phyloP scores from a whole-genome alignment of 2,329 filamentous ascomycete species.

The Graphilbum sp. region DNA sequence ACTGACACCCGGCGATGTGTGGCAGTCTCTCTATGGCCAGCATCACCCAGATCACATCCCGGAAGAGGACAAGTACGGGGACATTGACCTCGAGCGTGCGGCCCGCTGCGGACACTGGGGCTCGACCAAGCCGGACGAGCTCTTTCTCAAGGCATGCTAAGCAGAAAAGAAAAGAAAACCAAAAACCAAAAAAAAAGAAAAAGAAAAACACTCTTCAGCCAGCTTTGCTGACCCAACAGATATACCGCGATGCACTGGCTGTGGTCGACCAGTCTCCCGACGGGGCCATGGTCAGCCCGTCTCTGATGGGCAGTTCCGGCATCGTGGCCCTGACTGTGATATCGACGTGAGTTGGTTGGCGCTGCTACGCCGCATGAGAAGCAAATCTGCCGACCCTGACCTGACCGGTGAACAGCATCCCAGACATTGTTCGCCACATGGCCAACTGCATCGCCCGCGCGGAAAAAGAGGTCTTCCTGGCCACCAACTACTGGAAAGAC shows the following conservation, averaged over 20 bases:
- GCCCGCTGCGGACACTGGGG: slow-evolving; percentile 53
- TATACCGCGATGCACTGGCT: slow-evolving; percentile 48
- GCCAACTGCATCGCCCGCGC: slow-evolving; percentile 61
- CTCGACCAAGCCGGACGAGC: slow-evolving; percentile 39
- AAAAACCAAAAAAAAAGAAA: too few species aligned
- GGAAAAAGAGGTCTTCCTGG: slow-evolving; percentile 54
- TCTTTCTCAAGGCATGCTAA: slow-evolving; percentile 42
- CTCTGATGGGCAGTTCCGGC: slow-evolving; percentile 37
- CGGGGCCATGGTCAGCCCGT: slow-evolving; percentile 33
- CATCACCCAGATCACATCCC: slow-evolving; percentile 9
- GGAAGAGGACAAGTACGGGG: slow-evolving; percentile 6
- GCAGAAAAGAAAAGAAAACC: too few species aligned
- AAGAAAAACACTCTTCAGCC: too few species aligned
- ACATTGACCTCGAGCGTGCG: slow-evolving; percentile 32
- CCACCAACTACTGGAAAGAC: slow-evolving; percentile 62
- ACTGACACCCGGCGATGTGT: slow-evolving; percentile 34
- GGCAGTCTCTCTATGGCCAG: slow-evolving; percentile 35
- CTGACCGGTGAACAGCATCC: slow-evolving; percentile 23
- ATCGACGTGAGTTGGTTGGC: slow-evolving; percentile 28
- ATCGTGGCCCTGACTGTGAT: slow-evolving; percentile 54
- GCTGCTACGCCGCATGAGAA: not conserved
- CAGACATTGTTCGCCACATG: slow-evolving; percentile 59
- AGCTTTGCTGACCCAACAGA: slow-evolving; percentile 17
- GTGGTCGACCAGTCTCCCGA: slow-evolving; percentile 34
- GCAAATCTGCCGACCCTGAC: not conserved